Evolutionary conservation across 169 alveolate genomes (phyloP).

Genomic region (Miamiensis avidus): DNA sequence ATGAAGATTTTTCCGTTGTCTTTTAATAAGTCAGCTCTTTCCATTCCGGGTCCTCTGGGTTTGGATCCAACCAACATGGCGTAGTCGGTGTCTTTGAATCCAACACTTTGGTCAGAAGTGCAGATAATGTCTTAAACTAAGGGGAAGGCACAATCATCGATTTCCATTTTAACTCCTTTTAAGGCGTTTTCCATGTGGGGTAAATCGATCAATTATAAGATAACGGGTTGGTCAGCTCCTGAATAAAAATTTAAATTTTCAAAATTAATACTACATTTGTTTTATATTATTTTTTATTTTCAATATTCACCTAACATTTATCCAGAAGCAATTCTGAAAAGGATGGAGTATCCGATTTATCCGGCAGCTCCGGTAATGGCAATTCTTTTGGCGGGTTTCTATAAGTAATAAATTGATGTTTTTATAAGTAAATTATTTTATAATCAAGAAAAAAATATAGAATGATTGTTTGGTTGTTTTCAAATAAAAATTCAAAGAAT

Average conservation of each 20-base stretch:
- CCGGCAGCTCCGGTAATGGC: conserved; percentile 86
- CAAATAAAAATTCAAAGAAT: no score
- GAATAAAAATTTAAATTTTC: no score
- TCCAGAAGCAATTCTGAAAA: conserved; percentile 79
- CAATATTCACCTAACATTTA: conserved; percentile 18
- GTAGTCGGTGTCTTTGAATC: conserved; percentile 65
- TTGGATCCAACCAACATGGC: conserved; percentile 74
- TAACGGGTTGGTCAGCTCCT: conserved; percentile 68
- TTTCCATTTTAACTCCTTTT: conserved; percentile 55
- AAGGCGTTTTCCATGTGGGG: conserved; percentile 60
- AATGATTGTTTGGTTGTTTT: no score
- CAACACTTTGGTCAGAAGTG: conserved; percentile 44
- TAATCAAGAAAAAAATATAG: no score
- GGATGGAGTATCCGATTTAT: conserved; percentile 60
- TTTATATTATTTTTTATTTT: no score
- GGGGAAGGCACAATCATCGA: conserved; percentile 63
- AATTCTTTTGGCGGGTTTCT: conserved; percentile 58
- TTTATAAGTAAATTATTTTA: no score
- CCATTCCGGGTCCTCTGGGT: conserved; percentile 80
- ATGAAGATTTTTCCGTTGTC: conserved; percentile 69
- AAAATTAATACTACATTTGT: no score
- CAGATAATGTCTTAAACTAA: conserved; percentile 37
- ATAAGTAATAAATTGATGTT: no score
- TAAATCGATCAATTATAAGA: conserved; percentile 64
- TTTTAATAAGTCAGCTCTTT: conserved; percentile 71